Percentiles rank a stretch among this genome's conserved stretches.
Evolutionary conservation across 75 land plant species (phyloP).

Genomic region (Pinus tabuliformis): DNA sequence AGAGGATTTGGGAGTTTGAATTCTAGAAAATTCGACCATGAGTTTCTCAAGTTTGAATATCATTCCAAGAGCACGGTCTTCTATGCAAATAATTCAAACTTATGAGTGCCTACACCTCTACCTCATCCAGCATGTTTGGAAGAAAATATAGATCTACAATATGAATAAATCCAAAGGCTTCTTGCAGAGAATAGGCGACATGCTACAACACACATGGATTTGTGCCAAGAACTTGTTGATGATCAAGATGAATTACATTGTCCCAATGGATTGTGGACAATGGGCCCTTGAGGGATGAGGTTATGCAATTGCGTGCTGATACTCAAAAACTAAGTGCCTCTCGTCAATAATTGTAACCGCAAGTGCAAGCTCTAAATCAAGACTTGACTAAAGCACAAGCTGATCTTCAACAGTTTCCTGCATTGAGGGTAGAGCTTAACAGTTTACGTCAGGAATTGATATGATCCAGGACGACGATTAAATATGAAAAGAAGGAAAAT

Average conservation of each 20-base stretch:
- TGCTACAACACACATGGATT: constrained; percentile 46
- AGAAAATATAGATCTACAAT: too few relatives aligned
- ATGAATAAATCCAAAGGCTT: constrained; percentile 27
- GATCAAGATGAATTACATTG: constrained; percentile 68
- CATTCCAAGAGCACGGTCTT: too few relatives aligned
- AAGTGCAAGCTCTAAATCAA: constrained; percentile 54
- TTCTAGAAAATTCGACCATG: too few relatives aligned
- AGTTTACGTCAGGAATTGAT: constrained; percentile 55
- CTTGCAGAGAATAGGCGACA: constrained; percentile 54
- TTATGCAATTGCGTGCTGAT: constrained; percentile 49
- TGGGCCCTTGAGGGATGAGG: constrained; percentile 59
- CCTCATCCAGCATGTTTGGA: too few relatives aligned
- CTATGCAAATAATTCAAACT: too few relatives aligned
- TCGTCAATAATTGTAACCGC: constrained; percentile 46
- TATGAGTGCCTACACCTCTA: too few relatives aligned
- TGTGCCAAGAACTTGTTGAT: constrained; percentile 62
- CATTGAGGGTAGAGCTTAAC: constrained; percentile 50
- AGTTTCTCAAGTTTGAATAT: too few relatives aligned
- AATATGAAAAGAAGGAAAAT: constrained; percentile 72
- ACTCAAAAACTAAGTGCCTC: constrained; percentile 38
- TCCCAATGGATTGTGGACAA: constrained; percentile 46
- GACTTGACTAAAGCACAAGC: constrained; percentile 49
- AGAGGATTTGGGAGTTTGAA: too few relatives aligned
- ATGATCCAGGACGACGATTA: constrained; percentile 57
- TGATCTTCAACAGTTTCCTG: constrained; percentile 49